These are phyloP conservation scores for Hordeum marinum DNA, from an alignment of 176 grass and related monocot genomes.

Conservation along the genomic window DNA sequence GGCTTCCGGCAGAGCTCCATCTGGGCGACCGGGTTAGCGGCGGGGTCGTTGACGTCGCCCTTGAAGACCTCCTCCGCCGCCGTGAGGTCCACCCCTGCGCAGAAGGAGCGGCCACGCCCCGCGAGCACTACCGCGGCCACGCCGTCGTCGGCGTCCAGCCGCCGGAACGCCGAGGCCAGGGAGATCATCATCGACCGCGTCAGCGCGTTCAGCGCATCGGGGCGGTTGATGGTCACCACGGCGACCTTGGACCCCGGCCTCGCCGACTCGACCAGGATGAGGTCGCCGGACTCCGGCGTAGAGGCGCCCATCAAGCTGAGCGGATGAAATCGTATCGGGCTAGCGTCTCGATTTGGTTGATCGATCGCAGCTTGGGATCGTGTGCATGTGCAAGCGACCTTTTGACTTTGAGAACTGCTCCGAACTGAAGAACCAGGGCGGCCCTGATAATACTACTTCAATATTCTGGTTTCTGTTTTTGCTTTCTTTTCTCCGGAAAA, in stretches of 20 bases:
- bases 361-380: not conserved
- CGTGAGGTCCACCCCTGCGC: slow-evolving; percentile 82
- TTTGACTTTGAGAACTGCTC: not conserved
- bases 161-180: slow-evolving; percentile 55
- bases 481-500: not conserved
- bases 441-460: too few relatives aligned
- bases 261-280: slow-evolving; percentile 55
- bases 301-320: slow-evolving; percentile 18
- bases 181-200: slow-evolving; percentile 76
- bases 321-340: not conserved
- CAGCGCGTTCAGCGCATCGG: slow-evolving; percentile 82
- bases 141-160: slow-evolving; percentile 50
- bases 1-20: slow-evolving; percentile 83
- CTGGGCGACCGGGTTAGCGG: slow-evolving; percentile 52
- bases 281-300: slow-evolving; percentile 42
- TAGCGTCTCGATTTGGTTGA: slow-evolving; percentile 26
- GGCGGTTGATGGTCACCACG: slow-evolving; percentile 88
- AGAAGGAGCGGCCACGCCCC: slow-evolving; percentile 72
- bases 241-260: slow-evolving; percentile 46
- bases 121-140: slow-evolving; percentile 66
- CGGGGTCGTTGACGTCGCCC: slow-evolving; percentile 75
- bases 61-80: slow-evolving; percentile 92
- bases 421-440: too few relatives aligned
- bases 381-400: not conserved
- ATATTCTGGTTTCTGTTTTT: not conserved